These are phyloP conservation scores for Saccharomyces pastorianus DNA, from an alignment of 1,139 yeast species.

Conservation along the genomic window DNA sequence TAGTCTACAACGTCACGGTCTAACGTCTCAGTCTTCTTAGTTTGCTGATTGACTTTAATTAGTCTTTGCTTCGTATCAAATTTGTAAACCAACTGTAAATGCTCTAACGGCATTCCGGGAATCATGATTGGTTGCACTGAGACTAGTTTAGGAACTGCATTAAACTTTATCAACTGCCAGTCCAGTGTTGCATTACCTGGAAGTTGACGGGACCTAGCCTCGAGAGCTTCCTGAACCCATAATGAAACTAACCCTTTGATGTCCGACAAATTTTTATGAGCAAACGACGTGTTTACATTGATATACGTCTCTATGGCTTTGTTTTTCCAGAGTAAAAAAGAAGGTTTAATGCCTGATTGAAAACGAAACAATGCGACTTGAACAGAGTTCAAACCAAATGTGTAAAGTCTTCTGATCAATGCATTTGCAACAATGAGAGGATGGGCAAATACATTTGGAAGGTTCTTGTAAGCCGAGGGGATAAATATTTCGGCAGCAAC, in stretches of 20 bases:
- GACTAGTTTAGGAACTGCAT: constrained; percentile 62
- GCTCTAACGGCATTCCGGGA: constrained; percentile 51
- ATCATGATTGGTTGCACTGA: constrained; percentile 62
- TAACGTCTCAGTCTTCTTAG: constrained; percentile 39
- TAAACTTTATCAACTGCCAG: constrained; percentile 73
- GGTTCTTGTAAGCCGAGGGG: constrained; percentile 40
- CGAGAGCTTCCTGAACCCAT: constrained; percentile 55
- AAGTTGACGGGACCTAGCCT: constrained; percentile 43
- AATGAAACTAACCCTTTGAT: constrained; percentile 43
- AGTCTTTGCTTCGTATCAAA: constrained; percentile 69
- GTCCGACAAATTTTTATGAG: constrained; percentile 39
- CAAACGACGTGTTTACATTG: constrained; percentile 61
- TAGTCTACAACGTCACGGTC: constrained; percentile 65
- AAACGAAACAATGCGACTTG: constrained; percentile 57
- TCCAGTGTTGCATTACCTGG: constrained; percentile 54
- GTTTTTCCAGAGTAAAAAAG: constrained; percentile 65
- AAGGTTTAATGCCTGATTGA: constrained; percentile 56
- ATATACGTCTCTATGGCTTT: constrained; percentile 60
- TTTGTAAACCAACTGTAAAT: constrained; percentile 68
- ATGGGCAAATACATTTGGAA: constrained; percentile 38
- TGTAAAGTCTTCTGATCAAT: constrained; percentile 43
- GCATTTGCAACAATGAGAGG: constrained; percentile 38
- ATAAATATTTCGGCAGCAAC: constrained; percentile 41
- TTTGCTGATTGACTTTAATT: constrained; percentile 40
- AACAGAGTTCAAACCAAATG: constrained; percentile 53